These are phyloP conservation scores for Aspergillus eucalypticola DNA, from an alignment of 2,329 filamentous ascomycete genomes.

Conservation along the genomic window DNA sequence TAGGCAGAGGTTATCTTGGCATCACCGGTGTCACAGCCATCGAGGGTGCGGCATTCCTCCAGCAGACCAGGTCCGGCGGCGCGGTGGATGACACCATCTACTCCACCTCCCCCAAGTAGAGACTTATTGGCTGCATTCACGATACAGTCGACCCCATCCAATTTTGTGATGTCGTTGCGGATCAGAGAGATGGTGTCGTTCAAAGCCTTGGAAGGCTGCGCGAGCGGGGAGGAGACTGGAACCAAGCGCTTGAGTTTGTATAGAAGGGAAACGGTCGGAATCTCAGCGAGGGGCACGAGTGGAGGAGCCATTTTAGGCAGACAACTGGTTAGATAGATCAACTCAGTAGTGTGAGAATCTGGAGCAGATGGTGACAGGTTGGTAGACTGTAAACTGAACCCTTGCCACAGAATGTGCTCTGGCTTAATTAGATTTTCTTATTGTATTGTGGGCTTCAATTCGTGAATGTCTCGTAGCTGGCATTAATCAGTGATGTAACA, in stretches of 20 bases:
- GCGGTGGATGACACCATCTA: slow-evolving; percentile 82
- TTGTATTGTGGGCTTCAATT: not conserved
- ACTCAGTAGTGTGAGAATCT: no score
- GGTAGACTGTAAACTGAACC: not conserved
- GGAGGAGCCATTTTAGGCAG: slow-evolving; percentile 20
- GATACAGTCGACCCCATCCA: slow-evolving; percentile 71
- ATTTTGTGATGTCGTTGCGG: slow-evolving; percentile 76
- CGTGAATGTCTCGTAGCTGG: not conserved
- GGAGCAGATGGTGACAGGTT: not conserved
- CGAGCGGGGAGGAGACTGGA: slow-evolving; percentile 28
- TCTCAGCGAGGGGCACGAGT: slow-evolving; percentile 33
- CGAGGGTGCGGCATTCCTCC: slow-evolving; percentile 69
- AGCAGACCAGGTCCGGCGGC: slow-evolving; percentile 72
- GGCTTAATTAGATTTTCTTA: not conserved
- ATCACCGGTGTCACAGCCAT: slow-evolving; percentile 73
- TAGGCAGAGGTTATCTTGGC: slow-evolving; percentile 84
- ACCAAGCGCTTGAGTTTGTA: slow-evolving; percentile 61
- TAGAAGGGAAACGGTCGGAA: slow-evolving; percentile 55
- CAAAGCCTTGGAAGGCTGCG: slow-evolving; percentile 52
- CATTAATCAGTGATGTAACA: not conserved
- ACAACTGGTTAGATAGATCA: not conserved
- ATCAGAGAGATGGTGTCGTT: slow-evolving; percentile 63
- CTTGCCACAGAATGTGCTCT: not conserved
- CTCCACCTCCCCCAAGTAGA: slow-evolving; percentile 84
- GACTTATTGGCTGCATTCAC: slow-evolving; percentile 87